Evolutionary conservation across 139 green algal genomes (phyloP), one percentile per base, ranked within the genome.

Genomic region (Gonium pectorale): DNA sequence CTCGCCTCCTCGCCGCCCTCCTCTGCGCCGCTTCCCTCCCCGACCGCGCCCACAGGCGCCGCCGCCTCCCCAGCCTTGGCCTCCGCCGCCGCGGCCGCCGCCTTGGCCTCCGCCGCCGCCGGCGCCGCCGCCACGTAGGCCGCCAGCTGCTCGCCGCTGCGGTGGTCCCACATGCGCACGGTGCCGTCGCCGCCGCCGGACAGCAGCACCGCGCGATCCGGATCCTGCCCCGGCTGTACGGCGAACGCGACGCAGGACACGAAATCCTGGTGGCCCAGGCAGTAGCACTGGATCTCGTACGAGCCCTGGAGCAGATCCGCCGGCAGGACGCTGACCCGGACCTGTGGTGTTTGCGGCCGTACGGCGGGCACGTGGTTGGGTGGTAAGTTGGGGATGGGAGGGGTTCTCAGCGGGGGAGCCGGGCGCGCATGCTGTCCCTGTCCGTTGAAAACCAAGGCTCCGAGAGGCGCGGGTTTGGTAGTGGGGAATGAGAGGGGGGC

Each of bases 201-300:
- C 0, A 96, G 51, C 15, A 98, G 66, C 64, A 94, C 80, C 24
- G 71, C 41, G 5, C 27, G 41, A 7, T 43, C 46, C 35, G 31
- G 51, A 64, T 66, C 26, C 24, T 0, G 26, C 51, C 40, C 13
- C 43, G 8, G 38, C 67, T 1, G 51, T 52, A 59, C 59, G 26
- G 95, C 82, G 68, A 95, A 98, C 2, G 90, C 86, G 7, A 78
- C 78, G 54, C 81, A 90, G 0, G 90, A 92, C 3, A 96, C 95
- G 86, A 95, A 98, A 15, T 87, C 72, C 11, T 81, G 90, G 92
- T 98, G 95, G 37, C 95, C 95, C 22, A 98, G 74, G 90, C 95
- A 98, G 79, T 94, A 96, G 79, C 52, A 89, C 90, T 98, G 94
- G 74, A 98, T 97, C 49, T 97, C 93, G 66, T 92, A 92, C 0